These are phyloP conservation scores for Chaetothyriales sp. DNA, from an alignment of 2,329 filamentous ascomycete species.

Conservation along the genomic window DNA sequence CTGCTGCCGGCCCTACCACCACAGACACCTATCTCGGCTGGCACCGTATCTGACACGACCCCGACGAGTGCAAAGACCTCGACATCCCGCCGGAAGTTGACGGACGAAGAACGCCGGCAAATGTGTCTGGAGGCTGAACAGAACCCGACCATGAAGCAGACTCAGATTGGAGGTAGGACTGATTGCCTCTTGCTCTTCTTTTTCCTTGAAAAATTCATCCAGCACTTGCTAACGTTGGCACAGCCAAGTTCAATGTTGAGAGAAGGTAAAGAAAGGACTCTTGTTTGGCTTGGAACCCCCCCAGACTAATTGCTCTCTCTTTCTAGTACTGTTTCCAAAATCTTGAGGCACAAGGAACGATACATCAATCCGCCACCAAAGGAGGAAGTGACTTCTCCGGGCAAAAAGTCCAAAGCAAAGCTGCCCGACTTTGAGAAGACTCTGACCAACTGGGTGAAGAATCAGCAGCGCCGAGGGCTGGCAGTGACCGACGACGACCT, in stretches of 20 bases:
- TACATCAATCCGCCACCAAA: constrained; percentile 51
- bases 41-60: constrained; percentile 29
- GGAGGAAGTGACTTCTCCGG: constrained; percentile 61
- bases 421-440: constrained; percentile 84
- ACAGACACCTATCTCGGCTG: constrained; percentile 30
- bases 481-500: constrained; percentile 15
- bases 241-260: constrained; percentile 85
- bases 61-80: constrained; percentile 16
- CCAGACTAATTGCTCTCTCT: constrained; percentile 6
- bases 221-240: constrained; percentile 20
- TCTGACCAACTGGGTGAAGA: constrained; percentile 71
- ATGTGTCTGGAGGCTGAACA: constrained; percentile 94
- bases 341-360: constrained; percentile 84
- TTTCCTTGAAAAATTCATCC: neutral
- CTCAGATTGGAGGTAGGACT: constrained; percentile 71
- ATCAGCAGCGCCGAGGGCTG: constrained; percentile 59
- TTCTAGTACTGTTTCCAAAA: constrained; percentile 90
- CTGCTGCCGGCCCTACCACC: constrained; percentile 41
- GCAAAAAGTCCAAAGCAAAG: constrained; percentile 71
- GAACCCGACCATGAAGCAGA: constrained; percentile 81
- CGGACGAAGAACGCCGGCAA: constrained; percentile 70
- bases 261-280: constrained; percentile 53
- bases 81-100: constrained; percentile 72
- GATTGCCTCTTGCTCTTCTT: constrained; percentile 6
- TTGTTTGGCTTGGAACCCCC: constrained; percentile 2